Base-by-base conservation (phyloP, 331 rosid species). In the Rosa hybrid region DNA sequence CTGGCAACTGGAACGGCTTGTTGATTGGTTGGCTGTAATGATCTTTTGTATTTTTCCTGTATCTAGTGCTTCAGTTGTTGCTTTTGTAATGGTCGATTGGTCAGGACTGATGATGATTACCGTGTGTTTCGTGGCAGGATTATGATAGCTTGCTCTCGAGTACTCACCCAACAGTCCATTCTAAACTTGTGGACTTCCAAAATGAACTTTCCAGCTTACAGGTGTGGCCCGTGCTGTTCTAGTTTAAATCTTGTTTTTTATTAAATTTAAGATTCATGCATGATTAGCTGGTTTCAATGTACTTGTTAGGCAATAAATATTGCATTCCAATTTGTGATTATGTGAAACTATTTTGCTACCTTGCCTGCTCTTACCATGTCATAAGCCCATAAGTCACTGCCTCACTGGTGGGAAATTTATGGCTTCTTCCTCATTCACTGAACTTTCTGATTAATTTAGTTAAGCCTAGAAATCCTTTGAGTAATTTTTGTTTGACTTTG, bases 21-120 rank as follows among this genome's bases (percentile, higher is more conserved):
- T 93, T 83, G 99, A 95, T 89, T 95, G 99, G 98, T 82, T 95
- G 89, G 90, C 96, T 78, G 99, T 95, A 94, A 86, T 84, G 89
- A 88, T 90, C 90, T 72, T 83, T 0, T 83, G 10, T n/a, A 13
- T 80, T 57, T 82, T 30, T 76, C 68, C 67, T 48, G 9, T 30
- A 38, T 12, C 17, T 1, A 3, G 14, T 6, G 1, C 45, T 76
- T 62, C 27, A 25, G 44, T 42, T 76, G 12, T 63, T 44, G 71
- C 42, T 63, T 45, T 25, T 62, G 20, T 42, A 20, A 75, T 42
- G 78, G 70, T 59, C 4, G 10, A 27, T 16, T 16, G 48, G 23
- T 34, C 48, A 7, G n/a, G 27, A 10, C 59, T 76, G 57, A 44
- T 45, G 60, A 45, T 45, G 60, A 45, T 23, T 62, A 34, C 34